Evolutionary conservation across 352 stramenopile genomes (phyloP).

Genomic region (Blastocystis hominis): DNA sequence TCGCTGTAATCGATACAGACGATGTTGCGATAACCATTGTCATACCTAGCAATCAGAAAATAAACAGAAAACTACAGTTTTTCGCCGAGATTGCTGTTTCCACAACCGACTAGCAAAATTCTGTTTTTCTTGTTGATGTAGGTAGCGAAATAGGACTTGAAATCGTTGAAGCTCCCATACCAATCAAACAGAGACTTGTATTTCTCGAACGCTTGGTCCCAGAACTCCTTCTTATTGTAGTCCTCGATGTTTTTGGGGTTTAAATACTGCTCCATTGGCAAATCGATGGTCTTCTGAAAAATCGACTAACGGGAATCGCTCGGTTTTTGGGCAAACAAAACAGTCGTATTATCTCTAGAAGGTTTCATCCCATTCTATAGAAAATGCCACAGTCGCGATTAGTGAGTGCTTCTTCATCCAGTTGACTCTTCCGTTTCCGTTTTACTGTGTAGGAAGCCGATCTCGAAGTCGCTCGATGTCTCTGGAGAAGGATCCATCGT

Average conservation of each 20-base stretch:
- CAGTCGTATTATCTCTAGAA: neutral
- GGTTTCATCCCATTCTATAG: neutral
- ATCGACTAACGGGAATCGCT: neutral
- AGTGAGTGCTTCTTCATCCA: neutral
- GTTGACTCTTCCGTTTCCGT: neutral
- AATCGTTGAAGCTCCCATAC: constrained; percentile 46
- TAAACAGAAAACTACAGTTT: neutral
- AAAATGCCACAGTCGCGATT: neutral
- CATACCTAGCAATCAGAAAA: neutral
- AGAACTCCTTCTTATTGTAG: constrained; percentile 55
- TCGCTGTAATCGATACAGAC: constrained; percentile 50
- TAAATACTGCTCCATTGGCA: constrained; percentile 31
- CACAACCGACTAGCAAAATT: constrained; percentile 48
- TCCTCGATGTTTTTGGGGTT: constrained; percentile 42
- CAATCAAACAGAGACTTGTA: constrained; percentile 52
- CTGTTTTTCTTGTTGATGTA: constrained; percentile 18
- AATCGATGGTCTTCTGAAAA: neutral
- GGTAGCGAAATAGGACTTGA: constrained; percentile 7
- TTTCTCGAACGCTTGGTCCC: constrained; percentile 15
- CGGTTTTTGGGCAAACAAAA: neutral
- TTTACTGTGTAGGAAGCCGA: neutral
- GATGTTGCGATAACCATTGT: constrained; percentile 55
- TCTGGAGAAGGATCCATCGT: neutral
- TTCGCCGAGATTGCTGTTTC: constrained; percentile 43
- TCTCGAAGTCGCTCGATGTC: constrained; percentile 24